These are phyloP conservation scores for Serendipita vermifera DNA, from an alignment of 768 basidiomycete species.

Conservation along the genomic window DNA sequence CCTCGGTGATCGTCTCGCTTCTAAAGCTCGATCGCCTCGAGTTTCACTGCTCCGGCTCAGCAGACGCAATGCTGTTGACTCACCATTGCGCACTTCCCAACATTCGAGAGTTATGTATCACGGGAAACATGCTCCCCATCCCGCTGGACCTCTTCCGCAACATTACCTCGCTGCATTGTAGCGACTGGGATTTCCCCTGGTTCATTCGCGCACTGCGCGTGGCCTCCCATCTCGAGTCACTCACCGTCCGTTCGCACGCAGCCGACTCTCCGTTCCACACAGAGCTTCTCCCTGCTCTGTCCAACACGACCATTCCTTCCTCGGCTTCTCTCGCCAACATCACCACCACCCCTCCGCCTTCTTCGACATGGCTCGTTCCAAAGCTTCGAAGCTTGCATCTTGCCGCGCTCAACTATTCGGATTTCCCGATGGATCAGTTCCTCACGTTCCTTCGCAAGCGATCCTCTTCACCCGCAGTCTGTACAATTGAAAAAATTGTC, in stretches of 20 bases:
- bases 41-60: background rate
- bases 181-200: conserved; percentile 4
- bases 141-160: background rate
- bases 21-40: background rate
- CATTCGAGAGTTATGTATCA: background rate
- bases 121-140: background rate
- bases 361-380: background rate
- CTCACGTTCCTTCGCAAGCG: background rate
- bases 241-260: background rate
- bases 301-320: background rate
- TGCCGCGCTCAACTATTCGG: background rate
- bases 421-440: background rate
- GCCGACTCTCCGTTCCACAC: conserved; percentile 1
- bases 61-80: background rate
- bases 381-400: background rate
- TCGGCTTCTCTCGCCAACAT: background rate
- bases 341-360: background rate
- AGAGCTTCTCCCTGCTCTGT: background rate
- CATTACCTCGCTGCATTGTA: background rate
- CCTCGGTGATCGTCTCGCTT: conserved; percentile 1
- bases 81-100: background rate
- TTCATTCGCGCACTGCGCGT: background rate
- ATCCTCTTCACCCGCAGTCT: background rate
- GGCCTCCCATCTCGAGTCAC: background rate
- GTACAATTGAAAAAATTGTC: background rate